A percentile compares a stretch with the other conserved stretches of the same genome.
Conservation (phyloP, 2,329 filamentous ascomycete genomes). For the Trichothecium roseum region DNA sequence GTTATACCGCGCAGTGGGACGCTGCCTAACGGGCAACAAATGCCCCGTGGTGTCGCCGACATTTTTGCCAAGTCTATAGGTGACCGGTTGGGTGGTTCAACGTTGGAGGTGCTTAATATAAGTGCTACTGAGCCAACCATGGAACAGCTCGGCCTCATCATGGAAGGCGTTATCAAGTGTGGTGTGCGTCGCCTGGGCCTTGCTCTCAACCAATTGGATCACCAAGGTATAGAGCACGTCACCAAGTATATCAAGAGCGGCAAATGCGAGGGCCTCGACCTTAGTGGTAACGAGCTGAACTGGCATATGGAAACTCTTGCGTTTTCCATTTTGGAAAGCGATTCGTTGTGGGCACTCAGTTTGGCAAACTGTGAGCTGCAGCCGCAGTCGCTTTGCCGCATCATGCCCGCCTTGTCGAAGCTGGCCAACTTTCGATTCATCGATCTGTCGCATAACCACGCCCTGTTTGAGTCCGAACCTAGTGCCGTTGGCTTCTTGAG, state of each 20-base stretch:
- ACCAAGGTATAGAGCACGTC: slow-evolving; percentile 65
- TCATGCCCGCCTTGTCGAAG: slow-evolving; percentile 63
- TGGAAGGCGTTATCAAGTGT: slow-evolving; percentile 74
- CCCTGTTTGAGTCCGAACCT: slow-evolving; percentile 64
- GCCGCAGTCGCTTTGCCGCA: slow-evolving; percentile 58
- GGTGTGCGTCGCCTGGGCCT: slow-evolving; percentile 72
- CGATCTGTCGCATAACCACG: slow-evolving; percentile 82
- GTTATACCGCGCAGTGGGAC: slow-evolving; percentile 17
- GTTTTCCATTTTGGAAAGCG: slow-evolving; percentile 37
- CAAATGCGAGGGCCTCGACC: slow-evolving; percentile 76
- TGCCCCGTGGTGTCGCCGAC: slow-evolving; percentile 32
- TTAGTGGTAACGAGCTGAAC: slow-evolving; percentile 70
- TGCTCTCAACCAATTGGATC: slow-evolving; percentile 69
- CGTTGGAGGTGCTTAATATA: slow-evolving; percentile 73
- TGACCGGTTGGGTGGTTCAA: slow-evolving; percentile 64
- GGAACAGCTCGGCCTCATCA: slow-evolving; percentile 60
- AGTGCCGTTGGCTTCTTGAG: slow-evolving; percentile 65
- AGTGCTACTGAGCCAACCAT: slow-evolving; percentile 67
- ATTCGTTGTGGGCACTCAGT: slow-evolving; percentile 69
- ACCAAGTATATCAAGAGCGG: slow-evolving; percentile 65
- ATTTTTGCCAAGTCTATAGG: slow-evolving; percentile 67
- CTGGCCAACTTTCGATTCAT: slow-evolving; percentile 74
- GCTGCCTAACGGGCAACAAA: slow-evolving; percentile 21
- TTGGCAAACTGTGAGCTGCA: slow-evolving; percentile 77
- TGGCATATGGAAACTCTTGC: slow-evolving; percentile 45